Base-by-base conservation (phyloP, 371 early-diverging fungal genomes). In the Rhizomucor pusillus region DNA sequence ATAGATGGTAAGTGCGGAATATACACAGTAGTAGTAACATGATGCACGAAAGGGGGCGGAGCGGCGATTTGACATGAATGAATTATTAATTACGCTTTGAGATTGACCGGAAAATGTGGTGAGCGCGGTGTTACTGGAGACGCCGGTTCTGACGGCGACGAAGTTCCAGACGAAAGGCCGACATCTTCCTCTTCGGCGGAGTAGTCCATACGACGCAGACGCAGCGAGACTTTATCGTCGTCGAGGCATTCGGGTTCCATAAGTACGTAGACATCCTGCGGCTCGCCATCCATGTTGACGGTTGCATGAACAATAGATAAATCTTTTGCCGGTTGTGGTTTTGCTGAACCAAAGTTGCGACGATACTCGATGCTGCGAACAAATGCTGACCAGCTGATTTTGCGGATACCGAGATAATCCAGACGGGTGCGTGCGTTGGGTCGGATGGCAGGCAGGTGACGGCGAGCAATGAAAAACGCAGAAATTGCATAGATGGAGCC, bases 401-500 rank as follows among this genome's bases (percentile, higher is more conserved):
- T 59, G 20, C 57, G 43, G 33, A 69, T 60, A 13, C 71, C 71
- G 33, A 67, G 41, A 56, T 79, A 77, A 37, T 66, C 65, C 23
- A 74, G 58, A 33, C 77, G 68, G 16, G 70, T 70, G n/a, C 49
- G 53, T 29, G 44, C 44, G 1, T 63, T 56, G 9, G 51, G 24
- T 35, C 66, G 57, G 1, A 67, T 44, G 7, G 45, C 39, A 5
- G 77, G 77, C 37, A 79, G 47, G 24, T 60, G 66, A 19, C 44
- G 56, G 23, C 66, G 63, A 23, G 72, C 75, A 20, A 76, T 60
- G 47, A 69, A 76, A 47, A 78, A 86, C 1, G 81, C 66, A 6
- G 81, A 71, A 14, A 84, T 63, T 1, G 89, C 84, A 65, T 86
- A 87, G n/a, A 84, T 69, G 11, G 79, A 79, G 3, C 90, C 90